Evolutionary conservation across 2,329 filamentous ascomycete species (phyloP).

Genomic region (Podosphaera leucotricha): DNA sequence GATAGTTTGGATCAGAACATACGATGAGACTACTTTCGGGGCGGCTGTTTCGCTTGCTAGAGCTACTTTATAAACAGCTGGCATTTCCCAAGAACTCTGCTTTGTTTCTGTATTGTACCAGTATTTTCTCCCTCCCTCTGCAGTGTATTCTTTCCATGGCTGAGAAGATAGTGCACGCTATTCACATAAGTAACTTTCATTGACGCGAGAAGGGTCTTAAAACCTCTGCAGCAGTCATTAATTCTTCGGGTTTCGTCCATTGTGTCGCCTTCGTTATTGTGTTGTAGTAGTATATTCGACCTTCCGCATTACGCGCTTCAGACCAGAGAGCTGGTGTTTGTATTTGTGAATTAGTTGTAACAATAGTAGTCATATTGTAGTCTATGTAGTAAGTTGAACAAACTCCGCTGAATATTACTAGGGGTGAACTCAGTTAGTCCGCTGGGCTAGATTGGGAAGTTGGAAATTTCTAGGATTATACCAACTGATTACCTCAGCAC

Average conservation of each 20-base stretch:
- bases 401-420: too few relatives aligned
- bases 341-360: conserved; percentile 14
- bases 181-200: not conserved
- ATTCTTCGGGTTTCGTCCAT: conserved; percentile 82
- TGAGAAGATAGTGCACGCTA: conserved; percentile 61
- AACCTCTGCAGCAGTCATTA: conserved; percentile 68
- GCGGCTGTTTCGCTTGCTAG: conserved; percentile 30
- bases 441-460: too few relatives aligned
- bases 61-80: conserved; percentile 55
- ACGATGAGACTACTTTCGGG: conserved; percentile 22
- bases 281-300: conserved; percentile 82
- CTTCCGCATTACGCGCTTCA: conserved; percentile 59
- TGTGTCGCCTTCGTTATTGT: conserved; percentile 62
- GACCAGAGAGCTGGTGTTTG: conserved; percentile 40
- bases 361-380: conserved; percentile 13
- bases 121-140: conserved; percentile 71
- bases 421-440: too few relatives aligned
- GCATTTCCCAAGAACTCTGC: conserved; percentile 87
- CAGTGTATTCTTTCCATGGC: conserved; percentile 82
- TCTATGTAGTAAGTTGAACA: too few relatives aligned
- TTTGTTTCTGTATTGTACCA: conserved; percentile 89
- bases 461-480: too few relatives aligned
- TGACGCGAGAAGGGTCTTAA: not conserved
- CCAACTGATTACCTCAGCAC: too few relatives aligned
- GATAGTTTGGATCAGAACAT: conserved; percentile 12